phyloP scores from a whole-genome alignment of 257 asterid genomes.

The Parsonsia alboflavescens region DNA sequence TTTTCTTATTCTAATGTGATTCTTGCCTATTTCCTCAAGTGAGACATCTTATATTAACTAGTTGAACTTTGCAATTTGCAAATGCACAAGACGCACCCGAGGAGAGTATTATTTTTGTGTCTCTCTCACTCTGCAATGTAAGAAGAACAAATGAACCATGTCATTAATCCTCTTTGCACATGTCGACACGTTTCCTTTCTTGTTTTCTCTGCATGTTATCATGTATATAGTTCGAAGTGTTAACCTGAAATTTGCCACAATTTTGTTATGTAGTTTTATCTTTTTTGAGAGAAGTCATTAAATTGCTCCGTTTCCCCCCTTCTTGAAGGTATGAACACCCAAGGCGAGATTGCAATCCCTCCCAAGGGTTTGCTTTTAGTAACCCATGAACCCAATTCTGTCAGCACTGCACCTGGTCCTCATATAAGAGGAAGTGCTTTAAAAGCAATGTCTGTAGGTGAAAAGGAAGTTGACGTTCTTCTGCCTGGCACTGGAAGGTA shows the following conservation, averaged over 20 bases:
- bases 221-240: neutral
- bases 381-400: slow-evolving; percentile 46
- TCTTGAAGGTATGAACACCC: slow-evolving; percentile 28
- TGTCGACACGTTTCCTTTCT: neutral
- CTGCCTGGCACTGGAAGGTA: slow-evolving; percentile 57
- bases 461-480: slow-evolving; percentile 48
- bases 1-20: neutral
- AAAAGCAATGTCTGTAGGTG: slow-evolving; percentile 44
- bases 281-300: neutral
- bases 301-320: neutral
- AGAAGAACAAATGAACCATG: neutral
- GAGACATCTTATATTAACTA: neutral
- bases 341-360: slow-evolving; percentile 42
- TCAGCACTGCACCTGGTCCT: slow-evolving; percentile 42
- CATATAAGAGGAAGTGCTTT: slow-evolving; percentile 43
- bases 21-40: neutral
- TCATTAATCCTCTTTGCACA: neutral
- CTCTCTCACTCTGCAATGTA: neutral
- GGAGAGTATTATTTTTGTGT: neutral
- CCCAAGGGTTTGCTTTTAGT: slow-evolving; percentile 46
- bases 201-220: neutral
- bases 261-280: neutral
- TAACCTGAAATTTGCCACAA: neutral
- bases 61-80: neutral
- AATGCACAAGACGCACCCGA: neutral